Base-by-base conservation (phyloP, 176 grass and related monocot species). In the Aegilops bicornis region DNA sequence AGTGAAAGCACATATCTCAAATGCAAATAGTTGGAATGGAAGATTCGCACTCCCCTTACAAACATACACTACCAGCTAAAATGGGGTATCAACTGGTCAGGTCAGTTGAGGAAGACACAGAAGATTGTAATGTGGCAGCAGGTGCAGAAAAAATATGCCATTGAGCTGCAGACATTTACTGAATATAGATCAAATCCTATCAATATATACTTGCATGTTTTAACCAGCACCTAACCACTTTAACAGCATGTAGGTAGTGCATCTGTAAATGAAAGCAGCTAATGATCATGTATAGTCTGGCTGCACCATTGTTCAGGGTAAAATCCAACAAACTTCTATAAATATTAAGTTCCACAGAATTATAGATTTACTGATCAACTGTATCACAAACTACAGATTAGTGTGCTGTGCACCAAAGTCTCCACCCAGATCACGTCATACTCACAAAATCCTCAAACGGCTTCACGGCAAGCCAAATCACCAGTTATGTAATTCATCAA, bases 1-100 rank as follows among this genome's bases (percentile, higher is more conserved):
- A 68, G 17, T 30, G 86, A 84, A 62, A 80, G 17, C 67, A 84
- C 24, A 88, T 32, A 47, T 86, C 30, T 85, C 30, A 59, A 64
- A 83, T 77, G 63, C 29, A 79, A 87, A 77, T 37, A 85, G 73
- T 64, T 64, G 60, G 79, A 86, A 88, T 89, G 77, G 52, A 83
- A 78, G 42, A 87, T 87, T 87, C 80, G 16, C 70, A 66, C 86
- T 50, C 74, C 78, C 36, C 66, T 83, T 80, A 83, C 54, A 80
- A 36, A 83, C 86, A 86, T 86, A 73, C 62, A 81, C 75, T 82
- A 87, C 14, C 86, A 85, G 79, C 73, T 83, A 68, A 71, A 88
- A 82, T 80, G 40, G 67, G 78, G 68, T 45, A 59, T 80, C 64
- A 82, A 80, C 22, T 85, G 31, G 56, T 78, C 17, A 20, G 48